Conservation (phyloP, 495 filamentous ascomycete genomes). For the Aspergillus sclerotioniger region DNA sequence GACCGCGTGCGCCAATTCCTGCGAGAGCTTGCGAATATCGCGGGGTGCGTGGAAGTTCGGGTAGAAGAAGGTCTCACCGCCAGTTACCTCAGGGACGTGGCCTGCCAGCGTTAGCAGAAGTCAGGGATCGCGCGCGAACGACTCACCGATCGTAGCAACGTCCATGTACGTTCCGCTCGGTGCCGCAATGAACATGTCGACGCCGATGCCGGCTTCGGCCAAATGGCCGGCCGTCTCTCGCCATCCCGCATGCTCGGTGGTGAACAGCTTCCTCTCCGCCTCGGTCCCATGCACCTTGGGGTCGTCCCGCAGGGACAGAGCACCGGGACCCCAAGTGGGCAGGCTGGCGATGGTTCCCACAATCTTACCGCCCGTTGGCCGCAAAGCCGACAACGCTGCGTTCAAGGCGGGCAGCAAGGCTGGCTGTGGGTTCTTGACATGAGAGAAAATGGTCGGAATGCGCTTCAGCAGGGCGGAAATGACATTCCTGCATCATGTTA, state of each 20-base stretch:
- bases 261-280: slow-evolving; percentile 87
- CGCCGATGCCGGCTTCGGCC: slow-evolving; percentile 82
- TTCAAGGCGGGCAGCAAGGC: slow-evolving; percentile 81
- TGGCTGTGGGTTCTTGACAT: slow-evolving; percentile 83
- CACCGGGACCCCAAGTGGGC: slow-evolving; percentile 86
- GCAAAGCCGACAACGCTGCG: slow-evolving; percentile 75
- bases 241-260: slow-evolving; percentile 83
- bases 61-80: slow-evolving; percentile 93
- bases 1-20: slow-evolving; percentile 85
- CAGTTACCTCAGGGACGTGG: slow-evolving; percentile 57
- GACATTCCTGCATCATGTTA: slow-evolving; percentile 51
- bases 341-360: slow-evolving; percentile 80
- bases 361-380: slow-evolving; percentile 87
- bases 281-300: slow-evolving; percentile 83
- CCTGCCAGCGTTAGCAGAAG: slow-evolving; percentile 21
- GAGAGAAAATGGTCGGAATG: slow-evolving; percentile 80
- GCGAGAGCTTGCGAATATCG: slow-evolving; percentile 77
- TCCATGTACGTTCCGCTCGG: slow-evolving; percentile 89
- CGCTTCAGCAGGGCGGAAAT: slow-evolving; percentile 80
- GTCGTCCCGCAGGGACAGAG: slow-evolving; percentile 81
- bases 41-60: slow-evolving; percentile 89
- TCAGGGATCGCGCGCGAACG: neutral
- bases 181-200: slow-evolving; percentile 92
- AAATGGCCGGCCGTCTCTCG: slow-evolving; percentile 80
- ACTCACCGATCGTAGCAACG: slow-evolving; percentile 87